These are phyloP conservation scores for Coccinonectria pachysandricola DNA, from an alignment of 2,329 filamentous ascomycete species.

Conservation along the genomic window DNA sequence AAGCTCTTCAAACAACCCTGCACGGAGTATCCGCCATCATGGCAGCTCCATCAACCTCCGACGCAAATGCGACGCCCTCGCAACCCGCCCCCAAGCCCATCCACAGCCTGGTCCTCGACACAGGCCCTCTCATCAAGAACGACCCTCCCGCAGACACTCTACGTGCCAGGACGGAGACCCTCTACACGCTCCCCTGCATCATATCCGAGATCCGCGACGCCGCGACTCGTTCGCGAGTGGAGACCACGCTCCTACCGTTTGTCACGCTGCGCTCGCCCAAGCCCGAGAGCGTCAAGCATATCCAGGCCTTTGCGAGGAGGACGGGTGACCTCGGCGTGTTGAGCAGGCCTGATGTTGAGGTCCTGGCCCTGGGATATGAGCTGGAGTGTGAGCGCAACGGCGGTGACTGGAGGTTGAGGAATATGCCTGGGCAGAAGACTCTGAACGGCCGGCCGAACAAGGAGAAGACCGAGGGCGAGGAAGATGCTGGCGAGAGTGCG, in stretches of 20 bases:
- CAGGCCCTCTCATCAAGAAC: slow-evolving; percentile 89
- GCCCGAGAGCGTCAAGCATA: slow-evolving; percentile 66
- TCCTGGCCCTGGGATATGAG: slow-evolving; percentile 86
- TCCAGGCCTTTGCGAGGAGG: slow-evolving; percentile 75
- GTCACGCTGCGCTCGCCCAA: slow-evolving; percentile 65
- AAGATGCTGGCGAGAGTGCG: slow-evolving; percentile 3
- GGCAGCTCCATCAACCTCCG: slow-evolving; percentile 10
- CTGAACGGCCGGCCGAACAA: slow-evolving; percentile 55
- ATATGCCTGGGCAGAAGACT: slow-evolving; percentile 66
- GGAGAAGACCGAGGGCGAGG: slow-evolving; percentile 8
- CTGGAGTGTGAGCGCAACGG: slow-evolving; percentile 84
- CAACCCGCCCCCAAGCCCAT: slow-evolving; percentile 48
- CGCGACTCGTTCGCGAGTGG: slow-evolving; percentile 66
- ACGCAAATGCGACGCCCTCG: slow-evolving; percentile 4
- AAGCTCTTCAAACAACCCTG: no score
- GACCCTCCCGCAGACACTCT: slow-evolving; percentile 77
- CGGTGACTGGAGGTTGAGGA: slow-evolving; percentile 79
- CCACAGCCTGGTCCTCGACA: slow-evolving; percentile 78
- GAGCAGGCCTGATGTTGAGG: slow-evolving; percentile 78
- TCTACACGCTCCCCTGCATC: slow-evolving; percentile 79
- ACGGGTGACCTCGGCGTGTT: slow-evolving; percentile 85
- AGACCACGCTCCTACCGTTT: slow-evolving; percentile 80
- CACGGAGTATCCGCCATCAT: slow-evolving; percentile 10
- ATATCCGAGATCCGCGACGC: slow-evolving; percentile 82
- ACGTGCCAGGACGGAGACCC: slow-evolving; percentile 60